Base-by-base conservation (phyloP, 306 rosid genomes). In the Sicyos edulis region DNA sequence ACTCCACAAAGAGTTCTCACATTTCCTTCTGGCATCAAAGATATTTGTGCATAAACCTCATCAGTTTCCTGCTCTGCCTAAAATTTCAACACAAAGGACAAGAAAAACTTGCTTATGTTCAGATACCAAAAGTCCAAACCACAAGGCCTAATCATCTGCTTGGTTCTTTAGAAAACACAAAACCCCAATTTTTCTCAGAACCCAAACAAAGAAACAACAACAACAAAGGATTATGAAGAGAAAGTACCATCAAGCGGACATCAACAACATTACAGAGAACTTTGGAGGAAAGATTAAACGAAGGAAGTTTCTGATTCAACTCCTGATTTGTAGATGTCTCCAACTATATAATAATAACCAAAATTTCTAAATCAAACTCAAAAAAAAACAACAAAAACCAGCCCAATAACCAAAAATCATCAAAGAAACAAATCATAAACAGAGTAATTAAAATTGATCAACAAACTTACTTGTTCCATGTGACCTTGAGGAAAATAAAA, bases 41-140 rank as follows among this genome's bases (percentile, higher is more conserved):
- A 84, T 29, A 90, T 88, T 62, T 86, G 95, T 3, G 95, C 95
- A 69, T 90, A 90, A 77, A 86, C 96, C 84, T 90, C 97, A 45
- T 93, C 98, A 1, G 98, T 83, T 74, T 93, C 98, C 78, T 77
- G 95, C 77, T 93, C 98, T 16, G 96, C 98, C 98, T 93, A 81
- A 56, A 77, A 80, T 60, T 10, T n/a, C n/a, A 79, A 76, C 26
- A 85, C 15, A 16, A 16, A 21, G 32, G 10, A 21, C 45, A 21
- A 20, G 13, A 47, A 51, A 62, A 51, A 50, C 3, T 50, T 50
- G 51, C 1, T n/a, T 16, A 37, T 37, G 32, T 54, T 34, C 4
- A 13, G 22, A 75, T 17, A 21, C 3, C 49, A 70, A 54, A 76
- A 66, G 50, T 40, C 72, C 21, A 66, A 73, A 76, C 65, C 17